These are phyloP conservation scores for Zasmidium cellare DNA, from an alignment of 2,329 filamentous ascomycete genomes.

Conservation along the genomic window DNA sequence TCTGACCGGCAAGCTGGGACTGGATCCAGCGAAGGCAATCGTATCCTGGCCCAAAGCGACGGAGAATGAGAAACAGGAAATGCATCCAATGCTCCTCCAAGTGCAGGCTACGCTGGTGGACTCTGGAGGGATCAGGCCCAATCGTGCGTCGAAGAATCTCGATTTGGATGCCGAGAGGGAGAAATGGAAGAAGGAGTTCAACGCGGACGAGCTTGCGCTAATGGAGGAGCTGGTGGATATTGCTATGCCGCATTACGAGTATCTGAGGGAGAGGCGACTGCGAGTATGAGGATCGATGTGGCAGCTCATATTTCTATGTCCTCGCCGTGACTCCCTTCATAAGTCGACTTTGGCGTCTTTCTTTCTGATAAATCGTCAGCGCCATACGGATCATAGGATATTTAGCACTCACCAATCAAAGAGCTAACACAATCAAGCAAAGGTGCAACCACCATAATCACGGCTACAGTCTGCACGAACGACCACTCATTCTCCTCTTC, in stretches of 20 bases:
- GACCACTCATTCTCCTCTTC: too few species aligned
- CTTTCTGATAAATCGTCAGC: too few species aligned
- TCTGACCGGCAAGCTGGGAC: constrained; percentile 29
- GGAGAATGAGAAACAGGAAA: constrained; percentile 6
- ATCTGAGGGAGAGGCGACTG: constrained; percentile 28
- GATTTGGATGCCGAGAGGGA: constrained; percentile 37
- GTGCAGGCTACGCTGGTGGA: constrained; percentile 34
- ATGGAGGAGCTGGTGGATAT: constrained; percentile 24
- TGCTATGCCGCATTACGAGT: constrained; percentile 44
- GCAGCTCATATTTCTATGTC: too few species aligned
- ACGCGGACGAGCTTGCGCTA: constrained; percentile 13
- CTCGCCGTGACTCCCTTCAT: too few species aligned
- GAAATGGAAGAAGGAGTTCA: constrained; percentile 36
- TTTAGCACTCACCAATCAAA: too few species aligned
- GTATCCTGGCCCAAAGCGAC: constrained; percentile 24
- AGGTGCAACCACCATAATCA: too few species aligned
- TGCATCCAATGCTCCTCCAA: constrained; percentile 13
- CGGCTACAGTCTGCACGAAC: too few species aligned
- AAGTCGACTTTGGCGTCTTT: too few species aligned
- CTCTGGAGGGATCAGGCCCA: constrained; percentile 37
- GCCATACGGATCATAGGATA: too few species aligned
- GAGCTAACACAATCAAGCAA: too few species aligned
- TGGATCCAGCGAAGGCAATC: constrained; percentile 34
- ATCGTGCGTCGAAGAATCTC: constrained; percentile 32
- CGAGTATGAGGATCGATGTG: too few species aligned